Base-by-base conservation (phyloP, 2,329 filamentous ascomycete species). In the Cladosporium halotolerans region DNA sequence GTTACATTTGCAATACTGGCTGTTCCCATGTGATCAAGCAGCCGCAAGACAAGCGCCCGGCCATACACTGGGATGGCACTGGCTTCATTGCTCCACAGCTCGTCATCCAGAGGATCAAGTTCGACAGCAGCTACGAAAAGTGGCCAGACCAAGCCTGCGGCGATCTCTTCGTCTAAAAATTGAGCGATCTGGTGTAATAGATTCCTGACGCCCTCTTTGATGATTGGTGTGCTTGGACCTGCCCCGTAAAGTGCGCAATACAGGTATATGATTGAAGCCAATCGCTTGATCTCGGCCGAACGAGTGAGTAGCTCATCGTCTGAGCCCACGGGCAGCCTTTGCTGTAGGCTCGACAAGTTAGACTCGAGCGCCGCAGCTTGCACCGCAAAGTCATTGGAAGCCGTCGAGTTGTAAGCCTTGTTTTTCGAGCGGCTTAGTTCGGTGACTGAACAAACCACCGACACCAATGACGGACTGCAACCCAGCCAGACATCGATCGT, bases 401-500 rank as follows among this genome's bases (percentile, higher is more conserved):
- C 41, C 4, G 64, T 56, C 3, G 61, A 54, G 10, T 67, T 57
- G 1, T 65, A 63, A 8, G 55, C 52, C 4, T 62, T 52, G 9
- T 65, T 63, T 7, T 70, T 63, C 9, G 62, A 62, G 5, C 72
- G 66, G 4, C 73, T 75, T 11, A 78, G 62, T 45, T 78, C 75
- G 0, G 73, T 77, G 18, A 76, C 75, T 0, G 68, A 67, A n/a
- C 72, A 76, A 4, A 78, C 60, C 3, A 78, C 71, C 1, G 71
- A 70, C 3, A 75, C 73, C 33, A 78, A 62, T 14, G 72, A 70
- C 0, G 76, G 73, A 41, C 74, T 76, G 45, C 75, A 77, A 0
- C 74, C 75, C 65, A 77, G 75, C 76, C 75, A 78, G 0, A 68
- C 59, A 53, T 75, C 69, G 38, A 73, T 70, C 0, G 66, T 65